Base-by-base conservation (phyloP, 2,329 filamentous ascomycete genomes). In the Botrytis deweyae region DNA sequence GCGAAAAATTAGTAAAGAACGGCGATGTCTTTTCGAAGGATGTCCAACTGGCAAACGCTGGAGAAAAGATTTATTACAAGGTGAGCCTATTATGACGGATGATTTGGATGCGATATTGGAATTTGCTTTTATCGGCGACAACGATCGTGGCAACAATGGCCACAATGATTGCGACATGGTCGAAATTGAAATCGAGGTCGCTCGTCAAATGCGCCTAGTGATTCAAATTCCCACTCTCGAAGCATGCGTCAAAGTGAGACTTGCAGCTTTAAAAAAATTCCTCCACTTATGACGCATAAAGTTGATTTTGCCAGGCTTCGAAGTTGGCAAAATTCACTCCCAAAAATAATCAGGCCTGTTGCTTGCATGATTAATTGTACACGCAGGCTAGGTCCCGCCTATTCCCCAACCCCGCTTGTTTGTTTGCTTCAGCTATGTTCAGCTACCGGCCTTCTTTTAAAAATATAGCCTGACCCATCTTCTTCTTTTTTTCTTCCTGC, bases 11-110 rank as follows among this genome's bases (percentile, higher is more conserved):
- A 74, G 90, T 94, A 66, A 94, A 93, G 85, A 87, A 90, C 59
- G 92, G 88, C 81, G 86, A 90, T 76, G 80, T 87, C 79, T 97
- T 97, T 83, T 87, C 92, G 84, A 97, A 97, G 87, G 89, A 89
- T 49, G 94, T 99, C 75, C 85, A 89, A 71, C 87, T 98, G 49
- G 86, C 91, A 68, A 85, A 89, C 72, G 84, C 86, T 25, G 84
- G 86, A 67, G 86, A 91, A 76, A 97, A 96, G 85, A 91, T 97
- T 78, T 91, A 91, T 81, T 99, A 98, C 90, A 99, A 99, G 93
- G 95, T 97, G 86, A 77, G 88, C 80, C 5, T 14, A 49, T 12
- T 20, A 22, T 44, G 4, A n/a, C n/a, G 29, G n/a, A 29, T 65
- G 22, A 44, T 42, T 68, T 61, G 52, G 63, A 40, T 16, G 40